Base-by-base conservation (phyloP, 192 early-diverging fungal species). In the Mortierella claussenii region DNA sequence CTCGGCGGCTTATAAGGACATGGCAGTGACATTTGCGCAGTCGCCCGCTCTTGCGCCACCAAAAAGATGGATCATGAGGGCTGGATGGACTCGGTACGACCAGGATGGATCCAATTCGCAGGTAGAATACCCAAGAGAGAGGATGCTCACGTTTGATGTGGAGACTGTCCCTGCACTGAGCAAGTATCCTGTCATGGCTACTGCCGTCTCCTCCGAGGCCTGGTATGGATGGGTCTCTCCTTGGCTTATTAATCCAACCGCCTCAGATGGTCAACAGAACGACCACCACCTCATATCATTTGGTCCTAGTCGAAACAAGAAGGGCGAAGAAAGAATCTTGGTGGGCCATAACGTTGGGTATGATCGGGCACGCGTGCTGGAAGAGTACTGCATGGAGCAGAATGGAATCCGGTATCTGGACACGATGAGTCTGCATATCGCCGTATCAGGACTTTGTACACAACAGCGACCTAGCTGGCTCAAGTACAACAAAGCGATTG, bases 211-310 rank as follows among this genome's bases (percentile, higher is more conserved):
- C 1, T 54, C 63, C 10, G 71, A 82, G 20, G 86, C 87, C 6
- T 99, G 97, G 97, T 99, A 98, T 73, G 80, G 87, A 23, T 99
- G 97, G 97, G 84, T 91, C 18, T 93, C 96, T 20, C 95, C 97
- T n/a, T 89, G 88, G 65, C 65, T 96, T 20, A 49, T 69, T 23
- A 30, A 61, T 7, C 73, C 73, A 1, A 4, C 45, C 2, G 49
- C 44, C 8, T 45, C 23, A 28, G 58, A 76, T 9, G 64, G 64
- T 3, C 33, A 17, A 5, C 60, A 66, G 18, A 67, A 71, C 27
- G 67, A 69, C 34, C 28, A 54, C 1, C 67, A 79, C 21, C 31
- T 81, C 8, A 42, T 81, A 26, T 46, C 80, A 2, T 62, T 81
- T 67, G 80, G 80, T 0, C 32, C 42, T 10, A 60, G 60, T 26